Conservation (phyloP, 768 basidiomycete species). For the Hericium erinaceus region DNA sequence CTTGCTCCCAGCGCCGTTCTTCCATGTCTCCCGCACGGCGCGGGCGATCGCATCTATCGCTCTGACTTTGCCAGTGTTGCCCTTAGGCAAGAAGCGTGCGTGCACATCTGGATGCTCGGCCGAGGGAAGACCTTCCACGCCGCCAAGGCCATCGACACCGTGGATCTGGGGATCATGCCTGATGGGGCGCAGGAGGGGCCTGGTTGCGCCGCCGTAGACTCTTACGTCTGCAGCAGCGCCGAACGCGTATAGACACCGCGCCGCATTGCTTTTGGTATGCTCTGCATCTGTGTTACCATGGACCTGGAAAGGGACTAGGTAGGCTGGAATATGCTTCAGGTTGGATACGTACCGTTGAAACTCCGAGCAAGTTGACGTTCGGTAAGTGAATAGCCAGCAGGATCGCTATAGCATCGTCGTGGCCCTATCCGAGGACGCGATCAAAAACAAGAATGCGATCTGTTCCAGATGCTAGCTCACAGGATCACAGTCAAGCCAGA, state of each 20-base stretch:
- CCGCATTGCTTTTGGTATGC: slow-evolving; percentile 63
- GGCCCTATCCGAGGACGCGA: slow-evolving; percentile 42
- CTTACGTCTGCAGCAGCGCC: slow-evolving; percentile 47
- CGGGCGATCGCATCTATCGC: slow-evolving; percentile 66
- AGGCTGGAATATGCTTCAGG: neutral
- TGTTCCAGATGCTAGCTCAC: slow-evolving; percentile 12
- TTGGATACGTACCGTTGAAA: slow-evolving; percentile 62
- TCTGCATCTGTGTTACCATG: slow-evolving; percentile 70
- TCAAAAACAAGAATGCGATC: neutral
- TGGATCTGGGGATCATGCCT: slow-evolving; percentile 74
- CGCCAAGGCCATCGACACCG: slow-evolving; percentile 73
- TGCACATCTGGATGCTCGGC: slow-evolving; percentile 39
- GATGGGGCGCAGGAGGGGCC: slow-evolving; percentile 55
- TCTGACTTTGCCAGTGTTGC: slow-evolving; percentile 28
- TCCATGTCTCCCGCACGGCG: slow-evolving; percentile 46
- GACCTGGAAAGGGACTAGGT: slow-evolving; percentile 35
- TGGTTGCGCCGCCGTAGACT: slow-evolving; percentile 60
- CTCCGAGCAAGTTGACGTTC: slow-evolving; percentile 61
- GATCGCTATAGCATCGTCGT: slow-evolving; percentile 84
- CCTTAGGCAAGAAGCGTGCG: slow-evolving; percentile 27
- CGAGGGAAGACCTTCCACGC: slow-evolving; percentile 67
- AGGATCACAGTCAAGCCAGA: slow-evolving; percentile 30
- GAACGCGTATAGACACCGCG: slow-evolving; percentile 68
- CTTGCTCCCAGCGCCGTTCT: slow-evolving; percentile 46
- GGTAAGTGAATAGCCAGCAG: slow-evolving; percentile 62